Evolutionary conservation across 2,329 filamentous ascomycete species (phyloP).

Genomic region (Colletotrichum magnum): DNA sequence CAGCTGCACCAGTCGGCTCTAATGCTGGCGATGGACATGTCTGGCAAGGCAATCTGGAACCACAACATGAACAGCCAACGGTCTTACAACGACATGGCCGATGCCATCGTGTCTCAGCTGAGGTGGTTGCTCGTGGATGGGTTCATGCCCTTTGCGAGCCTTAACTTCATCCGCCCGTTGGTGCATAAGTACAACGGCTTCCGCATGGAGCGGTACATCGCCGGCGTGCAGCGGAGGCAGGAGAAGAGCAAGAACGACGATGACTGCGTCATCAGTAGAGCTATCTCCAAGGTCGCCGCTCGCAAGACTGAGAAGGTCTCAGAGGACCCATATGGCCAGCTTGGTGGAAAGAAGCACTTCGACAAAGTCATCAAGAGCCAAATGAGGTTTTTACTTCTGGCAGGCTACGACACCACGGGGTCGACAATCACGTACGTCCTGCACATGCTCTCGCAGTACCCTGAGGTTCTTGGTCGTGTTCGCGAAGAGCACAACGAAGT

Average conservation of each 20-base stretch:
- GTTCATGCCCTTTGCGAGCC: slow-evolving; percentile 14
- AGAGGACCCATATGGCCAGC: neutral
- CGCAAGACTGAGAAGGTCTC: neutral
- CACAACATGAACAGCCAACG: slow-evolving; percentile 26
- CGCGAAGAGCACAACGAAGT: slow-evolving; percentile 55
- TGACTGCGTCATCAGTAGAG: slow-evolving; percentile 21
- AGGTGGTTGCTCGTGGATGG: slow-evolving; percentile 20
- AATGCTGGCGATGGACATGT: slow-evolving; percentile 27
- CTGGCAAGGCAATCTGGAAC: slow-evolving; percentile 24
- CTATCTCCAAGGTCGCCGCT: slow-evolving; percentile 1
- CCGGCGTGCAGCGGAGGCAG: neutral
- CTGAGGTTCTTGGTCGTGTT: slow-evolving; percentile 42
- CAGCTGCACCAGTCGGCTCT: slow-evolving; percentile 13
- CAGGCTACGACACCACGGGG: slow-evolving; percentile 51
- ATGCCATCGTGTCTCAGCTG: slow-evolving; percentile 22
- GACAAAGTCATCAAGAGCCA: slow-evolving; percentile 38
- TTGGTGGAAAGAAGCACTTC: slow-evolving; percentile 19
- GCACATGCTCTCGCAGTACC: slow-evolving; percentile 43
- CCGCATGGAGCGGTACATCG: slow-evolving; percentile 25
- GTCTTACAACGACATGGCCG: slow-evolving; percentile 22
- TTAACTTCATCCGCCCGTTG: slow-evolving; percentile 22
- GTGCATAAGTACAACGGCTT: slow-evolving; percentile 29
- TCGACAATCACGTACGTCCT: slow-evolving; percentile 46
- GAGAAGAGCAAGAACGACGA: neutral
- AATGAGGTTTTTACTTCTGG: slow-evolving; percentile 51